Evolutionary conservation across 2,329 filamentous ascomycete species (phyloP), one percentile per base, ranked within the genome.

Genomic region (Penicillium italicum): DNA sequence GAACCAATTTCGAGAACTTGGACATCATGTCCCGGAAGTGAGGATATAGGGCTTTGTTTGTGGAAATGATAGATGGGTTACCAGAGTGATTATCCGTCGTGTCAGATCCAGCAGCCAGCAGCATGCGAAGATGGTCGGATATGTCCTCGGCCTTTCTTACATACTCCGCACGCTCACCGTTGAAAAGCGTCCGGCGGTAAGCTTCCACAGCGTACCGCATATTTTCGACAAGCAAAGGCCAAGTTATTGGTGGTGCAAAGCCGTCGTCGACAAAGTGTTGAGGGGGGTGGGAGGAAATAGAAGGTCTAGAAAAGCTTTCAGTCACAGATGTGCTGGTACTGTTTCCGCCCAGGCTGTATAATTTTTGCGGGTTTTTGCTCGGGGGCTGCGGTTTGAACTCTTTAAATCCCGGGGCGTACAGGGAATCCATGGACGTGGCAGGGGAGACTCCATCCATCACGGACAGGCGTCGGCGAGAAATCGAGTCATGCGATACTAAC

Each of bases 11-110:
- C n/a, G 94, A 97, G 73, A 99, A 99, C 66, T 96, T 92, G 42
- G 94, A 97, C 94, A 99, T 99, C 87, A 97, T 97, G 71, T 97
- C 94, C 51, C 94, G 83, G 76, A 99, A 99, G 74, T 97, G 92
- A 24, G 94, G 94, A 69, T 97, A 97, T 16, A 99, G 79, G 0
- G 91, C 90, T 73, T 97, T 97, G 79, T 99, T 99, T 5, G 91
- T 95, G 7, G 92, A 97, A 57, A 99, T 99, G 67, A 99, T 97
- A n/a, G 94, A 97, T 5, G 94, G 94, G 65, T 97, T 96, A 40
- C 94, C 94, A 20, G 94, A 97, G 72, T 99, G 94, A 69, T 99
- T 99, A 75, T 99, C 94, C 0, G 94, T 99, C 1, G 94, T 99
- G 53, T 93, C 91, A 33, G 94, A 99, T 9, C 92, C 94, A 53